Conservation (phyloP, 169 alveolate genomes). For the Hepatocystis sp. region DNA sequence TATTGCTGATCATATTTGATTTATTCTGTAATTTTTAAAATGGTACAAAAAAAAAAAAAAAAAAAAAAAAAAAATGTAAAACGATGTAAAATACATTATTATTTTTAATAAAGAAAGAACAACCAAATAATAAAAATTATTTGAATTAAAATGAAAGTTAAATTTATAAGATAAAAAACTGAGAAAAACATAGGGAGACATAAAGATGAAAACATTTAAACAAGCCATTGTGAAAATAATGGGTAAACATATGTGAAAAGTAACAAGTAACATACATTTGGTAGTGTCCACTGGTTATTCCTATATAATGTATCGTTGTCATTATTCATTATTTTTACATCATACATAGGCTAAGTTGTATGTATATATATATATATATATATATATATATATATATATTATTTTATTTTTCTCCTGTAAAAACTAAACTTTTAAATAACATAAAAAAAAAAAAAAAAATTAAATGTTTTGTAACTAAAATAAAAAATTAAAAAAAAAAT, state of each 20-base stretch:
- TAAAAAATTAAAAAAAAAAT: no score
- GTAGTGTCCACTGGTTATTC: constrained; percentile 48
- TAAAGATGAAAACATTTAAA: not conserved
- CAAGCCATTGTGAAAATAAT: no score
- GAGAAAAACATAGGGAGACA: not conserved
- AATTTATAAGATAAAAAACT: not conserved
- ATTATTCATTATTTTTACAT: constrained; percentile 37
- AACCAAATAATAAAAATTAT: not conserved
- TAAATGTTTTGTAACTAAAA: not conserved
- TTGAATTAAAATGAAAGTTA: not conserved
- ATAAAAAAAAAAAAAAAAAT: not conserved
- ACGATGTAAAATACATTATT: not conserved
- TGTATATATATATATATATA: not conserved
- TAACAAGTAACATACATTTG: constrained; percentile 11
- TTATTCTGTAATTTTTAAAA: constrained; percentile 19
- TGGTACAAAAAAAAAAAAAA: not conserved
- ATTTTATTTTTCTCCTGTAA: constrained; percentile 5
- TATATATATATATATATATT: not conserved
- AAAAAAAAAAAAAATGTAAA: not conserved
- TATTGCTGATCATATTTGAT: constrained; percentile 7
- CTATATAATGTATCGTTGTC: constrained; percentile 20
- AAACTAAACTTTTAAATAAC: not conserved
- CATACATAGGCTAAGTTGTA: not conserved
- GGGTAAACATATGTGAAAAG: no score
- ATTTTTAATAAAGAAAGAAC: not conserved